Evolutionary conservation across 768 basidiomycete species (phyloP), one percentile per base, ranked within the genome.

Genomic region (Tylopilus balloui): DNA sequence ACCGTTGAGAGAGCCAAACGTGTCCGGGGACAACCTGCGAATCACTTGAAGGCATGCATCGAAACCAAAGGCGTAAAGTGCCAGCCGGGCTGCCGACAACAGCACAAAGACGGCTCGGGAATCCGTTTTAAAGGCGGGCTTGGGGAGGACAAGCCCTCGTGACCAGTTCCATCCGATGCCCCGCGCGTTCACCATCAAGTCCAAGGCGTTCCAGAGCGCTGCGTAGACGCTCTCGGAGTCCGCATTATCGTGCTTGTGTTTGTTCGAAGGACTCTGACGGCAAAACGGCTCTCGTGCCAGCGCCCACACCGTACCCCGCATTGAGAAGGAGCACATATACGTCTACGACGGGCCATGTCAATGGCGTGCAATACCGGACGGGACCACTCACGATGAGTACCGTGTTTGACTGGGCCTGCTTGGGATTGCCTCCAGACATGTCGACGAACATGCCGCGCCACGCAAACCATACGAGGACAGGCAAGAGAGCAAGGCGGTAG

Each of bases 401-500:
- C 8, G 47, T 41, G 35, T 65, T 62, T 36, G 20, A 9, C 9
- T 45, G 50, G 12, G 19, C 48, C 32, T 49, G 49, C 21, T 27
- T 51, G 4, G 47, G 47, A 24, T 56, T 43, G 6, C 56, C 65
- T 17, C 63, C 59, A 3, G 63, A 58, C 48, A 54, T 17, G 40
- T 67, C 62, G 13, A 66, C 46, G 8, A 57, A 49, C 1, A 24
- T 62, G 4, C 71, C 73, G 20, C 73, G 69, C 58, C 75, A 79
- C 7, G 73, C 58, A 4, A 64, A 54, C 67, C 71, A 77, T 13
- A 78, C 51, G 3, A 76, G 63, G 29, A 78, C 50, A 5, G 79
- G 78, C 4, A 82, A 64, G 19, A 81, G 43, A 1, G 76, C 74
- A 38, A 80, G 44, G 32, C 81, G 77, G 48, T 76, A 60, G 6